phyloP scores from a whole-genome alignment of 2,329 filamentous ascomycete species.

The Calonectria pauciramosa region DNA sequence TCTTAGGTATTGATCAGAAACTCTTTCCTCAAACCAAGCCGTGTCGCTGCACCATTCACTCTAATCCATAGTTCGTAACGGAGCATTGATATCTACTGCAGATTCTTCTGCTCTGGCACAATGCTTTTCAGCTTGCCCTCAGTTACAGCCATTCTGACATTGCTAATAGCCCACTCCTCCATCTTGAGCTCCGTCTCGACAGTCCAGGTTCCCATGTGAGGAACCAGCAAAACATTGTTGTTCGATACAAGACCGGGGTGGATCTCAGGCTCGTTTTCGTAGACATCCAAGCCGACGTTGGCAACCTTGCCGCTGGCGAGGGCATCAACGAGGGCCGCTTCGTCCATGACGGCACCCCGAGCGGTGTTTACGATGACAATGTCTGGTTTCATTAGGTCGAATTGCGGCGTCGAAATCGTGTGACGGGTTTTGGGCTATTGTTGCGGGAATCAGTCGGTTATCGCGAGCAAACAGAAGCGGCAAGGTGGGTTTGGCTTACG shows the following conservation, averaged over 20 bases:
- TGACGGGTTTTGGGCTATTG: conserved; percentile 74
- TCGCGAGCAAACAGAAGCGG: neutral
- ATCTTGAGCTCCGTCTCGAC: conserved; percentile 75
- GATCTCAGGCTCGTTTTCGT: conserved; percentile 83
- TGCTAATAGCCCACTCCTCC: conserved; percentile 82
- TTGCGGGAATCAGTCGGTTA: no score
- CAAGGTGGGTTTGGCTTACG: conserved; percentile 60
- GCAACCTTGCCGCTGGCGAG: conserved; percentile 78
- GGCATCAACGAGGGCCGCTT: conserved; percentile 82
- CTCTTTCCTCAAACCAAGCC: neutral
- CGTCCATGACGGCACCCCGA: conserved; percentile 85
- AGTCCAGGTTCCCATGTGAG: conserved; percentile 90
- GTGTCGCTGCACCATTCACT: neutral
- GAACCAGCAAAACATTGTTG: conserved; percentile 79
- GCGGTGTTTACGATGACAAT: conserved; percentile 87
- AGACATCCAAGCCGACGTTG: conserved; percentile 84
- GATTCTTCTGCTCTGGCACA: conserved; percentile 76
- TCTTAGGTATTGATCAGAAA: neutral
- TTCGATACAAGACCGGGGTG: conserved; percentile 81
- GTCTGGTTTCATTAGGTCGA: conserved; percentile 82
- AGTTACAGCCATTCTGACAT: conserved; percentile 74
- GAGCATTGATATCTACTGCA: conserved; percentile 28
- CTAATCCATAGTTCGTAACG: neutral
- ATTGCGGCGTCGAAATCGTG: conserved; percentile 79
- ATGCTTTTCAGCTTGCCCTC: conserved; percentile 74